phyloP scores from a whole-genome alignment of 345 rosid genomes.

The Pelargonium nanum region DNA sequence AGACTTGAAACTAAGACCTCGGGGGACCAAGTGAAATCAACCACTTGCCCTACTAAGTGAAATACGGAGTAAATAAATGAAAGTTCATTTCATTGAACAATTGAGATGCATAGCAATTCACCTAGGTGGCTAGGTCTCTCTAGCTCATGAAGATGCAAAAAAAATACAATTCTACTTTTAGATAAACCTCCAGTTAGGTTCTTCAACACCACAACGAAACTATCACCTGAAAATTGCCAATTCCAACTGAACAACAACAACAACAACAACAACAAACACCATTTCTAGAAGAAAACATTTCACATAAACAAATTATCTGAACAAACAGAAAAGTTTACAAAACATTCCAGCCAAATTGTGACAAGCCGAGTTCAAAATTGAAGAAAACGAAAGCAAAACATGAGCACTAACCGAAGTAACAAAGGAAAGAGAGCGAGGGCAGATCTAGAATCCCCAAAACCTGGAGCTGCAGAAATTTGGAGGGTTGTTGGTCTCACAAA shows the following conservation, averaged over 20 bases:
- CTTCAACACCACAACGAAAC: background rate
- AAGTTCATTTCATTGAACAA: background rate
- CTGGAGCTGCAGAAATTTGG: background rate
- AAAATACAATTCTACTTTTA: background rate
- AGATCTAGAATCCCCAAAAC: background rate
- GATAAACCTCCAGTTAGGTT: too few relatives aligned
- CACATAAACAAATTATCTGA: background rate
- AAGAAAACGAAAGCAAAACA: background rate
- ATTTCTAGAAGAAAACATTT: background rate
- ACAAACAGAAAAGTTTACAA: background rate
- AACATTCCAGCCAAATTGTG: background rate
- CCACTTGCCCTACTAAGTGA: too few relatives aligned
- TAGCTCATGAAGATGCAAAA: background rate
- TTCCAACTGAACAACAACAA: background rate
- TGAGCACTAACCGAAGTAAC: background rate
- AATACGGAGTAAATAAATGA: too few relatives aligned
- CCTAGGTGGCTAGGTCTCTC: background rate
- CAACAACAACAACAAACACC: background rate
- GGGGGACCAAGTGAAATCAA: too few relatives aligned
- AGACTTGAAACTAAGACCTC: too few relatives aligned
- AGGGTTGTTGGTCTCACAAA: background rate
- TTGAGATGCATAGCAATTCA: background rate
- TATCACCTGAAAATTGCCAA: background rate
- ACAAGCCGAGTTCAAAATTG: background rate
- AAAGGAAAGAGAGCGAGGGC: background rate